Evolutionary conservation across 2,329 filamentous ascomycete species (phyloP), one percentile per base, ranked within the genome.

Genomic region (Colletotrichum viniferum): DNA sequence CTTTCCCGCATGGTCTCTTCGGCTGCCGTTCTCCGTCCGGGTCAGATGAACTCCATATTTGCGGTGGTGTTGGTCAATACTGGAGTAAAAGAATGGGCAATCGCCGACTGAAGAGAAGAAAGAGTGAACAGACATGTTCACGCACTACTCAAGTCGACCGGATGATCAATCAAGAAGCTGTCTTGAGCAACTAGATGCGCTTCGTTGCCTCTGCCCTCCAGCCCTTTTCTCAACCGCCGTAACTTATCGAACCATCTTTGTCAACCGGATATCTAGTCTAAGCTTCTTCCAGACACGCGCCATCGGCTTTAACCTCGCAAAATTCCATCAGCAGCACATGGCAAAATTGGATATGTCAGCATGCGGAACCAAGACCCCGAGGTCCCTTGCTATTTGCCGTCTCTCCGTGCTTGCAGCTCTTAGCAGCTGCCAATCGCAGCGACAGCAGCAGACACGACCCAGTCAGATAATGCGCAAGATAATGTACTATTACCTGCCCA

Each of bases 301-400:
- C 30, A 5, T 67, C 64, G 64, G 64, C 64, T 48, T 56, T 30
- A 43, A n/a, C 26, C 13, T 30, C 63, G 28, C 32, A 21, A 62
- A 69, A 36, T 71, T 69, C 68, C 52, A 64, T 60, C 14, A 26
- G 28, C 36, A 55, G 30, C 30, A 52, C 24, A 73, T 72, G 26
- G 24, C 60, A 69, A 21, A 60, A 60, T 5, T 43, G 32, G 69
- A 75, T 75, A 75, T 75, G 73, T 75, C 73, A 73, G 73, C 73
- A 75, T 64, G 63, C 73, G 73, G 69, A 75, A 68, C 69, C 69
- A 43, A 68, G 63, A 68, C 73, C 38, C 73, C 69, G 73, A 67
- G 52, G n/a, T 34, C 18, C 26, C 69, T 36, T 48, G n/a, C 10
- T 63, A 38, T 13, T 38, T 69, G 56, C 38, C 36, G 55, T 21